Evolutionary conservation across 331 rosid genomes (phyloP).

Genomic region (Malus hybrid): DNA sequence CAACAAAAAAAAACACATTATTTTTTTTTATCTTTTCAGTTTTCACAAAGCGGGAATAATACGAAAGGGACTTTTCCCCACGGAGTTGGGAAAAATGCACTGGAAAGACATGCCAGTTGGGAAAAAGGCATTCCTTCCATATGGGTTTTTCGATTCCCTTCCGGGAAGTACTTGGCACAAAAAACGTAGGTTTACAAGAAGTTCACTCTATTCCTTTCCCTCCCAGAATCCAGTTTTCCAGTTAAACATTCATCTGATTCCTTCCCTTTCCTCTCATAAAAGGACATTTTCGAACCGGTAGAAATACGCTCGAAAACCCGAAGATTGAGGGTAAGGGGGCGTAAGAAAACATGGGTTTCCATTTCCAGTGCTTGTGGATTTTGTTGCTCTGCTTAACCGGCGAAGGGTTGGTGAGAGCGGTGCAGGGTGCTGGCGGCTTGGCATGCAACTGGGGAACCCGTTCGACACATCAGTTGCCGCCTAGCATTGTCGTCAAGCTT

Average conservation of each 20-base stretch:
- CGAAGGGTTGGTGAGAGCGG: conserved; percentile 5
- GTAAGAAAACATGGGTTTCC: conserved; percentile 14
- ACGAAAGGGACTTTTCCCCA: neutral
- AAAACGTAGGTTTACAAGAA: conserved; percentile 2
- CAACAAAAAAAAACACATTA: too few species aligned
- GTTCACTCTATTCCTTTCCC: conserved; percentile 59
- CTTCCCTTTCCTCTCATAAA: conserved; percentile 26
- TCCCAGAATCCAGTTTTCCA: conserved; percentile 41
- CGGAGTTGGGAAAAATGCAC: too few species aligned
- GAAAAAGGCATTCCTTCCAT: conserved; percentile 11
- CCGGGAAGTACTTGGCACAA: conserved; percentile 13
- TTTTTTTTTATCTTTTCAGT: too few species aligned
- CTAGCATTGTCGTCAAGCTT: conserved; percentile 52
- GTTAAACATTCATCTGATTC: conserved; percentile 21
- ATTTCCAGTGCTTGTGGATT: neutral
- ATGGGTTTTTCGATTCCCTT: conserved; percentile 11
- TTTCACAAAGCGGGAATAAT: neutral
- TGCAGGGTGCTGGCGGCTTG: conserved; percentile 65
- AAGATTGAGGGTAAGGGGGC: neutral
- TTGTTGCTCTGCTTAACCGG: conserved; percentile 4
- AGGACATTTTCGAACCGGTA: neutral
- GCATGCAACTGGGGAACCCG: conserved; percentile 89
- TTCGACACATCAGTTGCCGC: conserved; percentile 60
- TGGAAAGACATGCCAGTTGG: neutral
- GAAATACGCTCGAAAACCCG: neutral